Base-by-base conservation (phyloP, 2,329 filamentous ascomycete genomes). In the Colletotrichum sublineola region DNA sequence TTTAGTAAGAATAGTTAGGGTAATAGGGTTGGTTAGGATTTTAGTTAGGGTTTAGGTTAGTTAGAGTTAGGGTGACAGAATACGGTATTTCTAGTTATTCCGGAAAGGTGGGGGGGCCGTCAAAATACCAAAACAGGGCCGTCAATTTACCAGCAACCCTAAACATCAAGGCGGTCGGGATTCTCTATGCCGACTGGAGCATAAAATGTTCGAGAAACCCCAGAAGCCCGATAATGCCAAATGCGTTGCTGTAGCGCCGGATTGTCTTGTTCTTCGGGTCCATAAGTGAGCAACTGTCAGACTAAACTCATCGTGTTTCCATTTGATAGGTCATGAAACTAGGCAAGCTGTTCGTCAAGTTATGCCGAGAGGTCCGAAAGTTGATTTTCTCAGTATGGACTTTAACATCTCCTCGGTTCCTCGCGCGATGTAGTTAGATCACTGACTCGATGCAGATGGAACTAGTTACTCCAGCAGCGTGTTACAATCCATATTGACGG, bases 301-400 rank as follows among this genome's bases (percentile, higher is more conserved):
- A 1, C 9, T 14, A 4, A 7, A 3, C 1, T 24, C 3, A 24
- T 24, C 4, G 1, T 50, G 4, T 24, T 2, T 24, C 9, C 18
- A 9, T 24, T 8, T 1, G 3, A 50, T 4, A 20, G n/a, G 7
- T 5, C n/a, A 24, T 24, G 46, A 50, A 24, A 11, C n/a, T 50
- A 14, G 5, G 20, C n/a, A 24, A 12, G 46, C 6, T 11, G n/a
- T 3, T 7, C 5, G 9, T 5, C 9, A 50, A 12, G 46, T 24
- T 24, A 50, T 24, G 1, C 3, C 46, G n/a, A 50, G n/a, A 24
- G 11, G 14, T 0, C 4, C n/a, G n/a, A 24, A 24, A 5, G 18
- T 14, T 24, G 15, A 9, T n/a, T 11, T 3, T 11, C 24, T 12
- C n/a, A 2, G 8, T 50, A 12, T 24, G n/a, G n/a, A n/a, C 11